phyloP scores from a whole-genome alignment of 1,284 basidiomycete genomes.

The Ganoderma meredithae region DNA sequence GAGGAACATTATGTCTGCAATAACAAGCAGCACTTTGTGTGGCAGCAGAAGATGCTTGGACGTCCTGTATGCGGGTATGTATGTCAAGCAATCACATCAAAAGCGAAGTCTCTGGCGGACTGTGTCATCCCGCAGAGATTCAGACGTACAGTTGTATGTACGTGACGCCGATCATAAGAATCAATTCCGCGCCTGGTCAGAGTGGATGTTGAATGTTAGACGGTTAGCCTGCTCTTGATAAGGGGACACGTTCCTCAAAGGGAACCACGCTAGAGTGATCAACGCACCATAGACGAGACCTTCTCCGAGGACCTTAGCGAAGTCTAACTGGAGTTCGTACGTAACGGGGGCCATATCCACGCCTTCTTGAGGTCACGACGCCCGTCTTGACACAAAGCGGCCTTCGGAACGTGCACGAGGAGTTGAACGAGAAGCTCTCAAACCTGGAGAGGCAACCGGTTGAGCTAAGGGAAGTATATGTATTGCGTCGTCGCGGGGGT shows the following conservation, averaged over 20 bases:
- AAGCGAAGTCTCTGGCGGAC: neutral
- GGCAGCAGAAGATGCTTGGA: slow-evolving; percentile 13
- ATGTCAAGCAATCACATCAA: neutral
- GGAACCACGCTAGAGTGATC: neutral
- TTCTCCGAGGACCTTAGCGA: slow-evolving; percentile 22
- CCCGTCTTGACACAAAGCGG: neutral
- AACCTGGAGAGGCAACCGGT: neutral
- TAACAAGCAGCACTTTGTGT: slow-evolving; percentile 17
- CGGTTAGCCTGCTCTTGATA: neutral
- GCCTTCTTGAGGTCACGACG: neutral
- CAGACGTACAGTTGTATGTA: slow-evolving; percentile 19
- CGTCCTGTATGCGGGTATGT: slow-evolving; percentile 11
- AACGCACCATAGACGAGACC: slow-evolving; percentile 20
- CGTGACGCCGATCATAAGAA: slow-evolving; percentile 14
- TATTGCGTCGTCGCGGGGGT: neutral
- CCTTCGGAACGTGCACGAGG: neutral
- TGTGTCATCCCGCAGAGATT: neutral
- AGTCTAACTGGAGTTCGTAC: slow-evolving; percentile 18
- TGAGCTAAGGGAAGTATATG: neutral
- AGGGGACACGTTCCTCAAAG: neutral
- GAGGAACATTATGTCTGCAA: slow-evolving; percentile 19
- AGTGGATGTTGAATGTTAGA: neutral
- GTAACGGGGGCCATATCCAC: neutral
- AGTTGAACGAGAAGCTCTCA: neutral
- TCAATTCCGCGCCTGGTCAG: slow-evolving; percentile 13